Percentiles rank a stretch among this genome's conserved stretches.
Conservation (phyloP, 257 asterid species). For the Solanum boliviense region DNA sequence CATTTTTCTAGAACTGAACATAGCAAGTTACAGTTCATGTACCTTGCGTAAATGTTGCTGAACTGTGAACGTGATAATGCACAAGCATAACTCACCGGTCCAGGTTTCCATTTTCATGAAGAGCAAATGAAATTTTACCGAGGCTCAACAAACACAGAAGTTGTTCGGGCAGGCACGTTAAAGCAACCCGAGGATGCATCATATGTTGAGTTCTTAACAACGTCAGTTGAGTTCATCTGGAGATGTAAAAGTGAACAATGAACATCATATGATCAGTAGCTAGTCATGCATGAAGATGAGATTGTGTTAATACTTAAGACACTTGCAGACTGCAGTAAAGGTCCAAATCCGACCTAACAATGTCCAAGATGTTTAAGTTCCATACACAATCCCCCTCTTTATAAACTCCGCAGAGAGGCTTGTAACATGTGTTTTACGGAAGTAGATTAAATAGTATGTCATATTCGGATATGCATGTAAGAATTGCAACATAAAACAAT, state of each 20-base stretch:
- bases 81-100: neutral
- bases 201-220: constrained; percentile 55
- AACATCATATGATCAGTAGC: neutral
- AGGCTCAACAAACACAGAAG: constrained; percentile 61
- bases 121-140: constrained; percentile 5
- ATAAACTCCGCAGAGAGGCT: neutral
- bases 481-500: neutral
- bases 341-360: no score
- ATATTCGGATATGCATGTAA: neutral
- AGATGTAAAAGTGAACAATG: neutral
- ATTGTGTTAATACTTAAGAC: neutral
- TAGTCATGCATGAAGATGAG: neutral
- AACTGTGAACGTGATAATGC: neutral
- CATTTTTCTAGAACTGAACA: neutral
- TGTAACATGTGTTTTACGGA: neutral
- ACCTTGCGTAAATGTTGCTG: neutral
- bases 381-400: no score
- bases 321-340: no score
- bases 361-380: no score
- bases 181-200: constrained; percentile 61
- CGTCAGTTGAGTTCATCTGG: constrained; percentile 53
- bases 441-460: neutral
- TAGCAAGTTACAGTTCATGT: neutral
- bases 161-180: constrained; percentile 62
- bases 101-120: neutral